phyloP scores from a whole-genome alignment of 2,329 filamentous ascomycete genomes.

The Phialophora chinensis region DNA sequence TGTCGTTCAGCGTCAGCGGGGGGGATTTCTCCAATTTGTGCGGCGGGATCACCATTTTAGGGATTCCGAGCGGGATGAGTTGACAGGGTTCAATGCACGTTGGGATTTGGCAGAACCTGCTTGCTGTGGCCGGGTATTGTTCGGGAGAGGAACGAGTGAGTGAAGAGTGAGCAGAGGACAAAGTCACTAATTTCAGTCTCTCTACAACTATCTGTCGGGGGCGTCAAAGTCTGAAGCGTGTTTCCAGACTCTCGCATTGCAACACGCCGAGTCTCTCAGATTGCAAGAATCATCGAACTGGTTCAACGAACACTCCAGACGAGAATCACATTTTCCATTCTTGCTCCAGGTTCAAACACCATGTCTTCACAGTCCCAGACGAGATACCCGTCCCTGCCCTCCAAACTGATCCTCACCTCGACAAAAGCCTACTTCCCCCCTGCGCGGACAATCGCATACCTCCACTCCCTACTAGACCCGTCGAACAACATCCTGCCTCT shows the following conservation, averaged over 20 bases:
- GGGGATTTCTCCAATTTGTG: not conserved
- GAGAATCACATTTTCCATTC: no score
- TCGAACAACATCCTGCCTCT: slow-evolving; percentile 52
- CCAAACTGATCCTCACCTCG: slow-evolving; percentile 73
- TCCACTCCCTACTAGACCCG: slow-evolving; percentile 56
- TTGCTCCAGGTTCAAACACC: not conserved
- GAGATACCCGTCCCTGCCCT: slow-evolving; percentile 50
- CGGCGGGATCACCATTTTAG: not conserved
- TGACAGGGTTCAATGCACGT: not conserved
- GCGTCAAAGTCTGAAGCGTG: not conserved
- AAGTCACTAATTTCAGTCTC: no score
- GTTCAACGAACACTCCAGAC: not conserved
- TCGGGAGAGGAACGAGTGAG: no score
- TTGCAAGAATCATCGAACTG: not conserved
- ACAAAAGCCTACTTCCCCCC: slow-evolving; percentile 83
- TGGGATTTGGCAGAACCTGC: no score
- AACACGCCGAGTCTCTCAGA: no score
- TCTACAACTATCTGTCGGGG: no score
- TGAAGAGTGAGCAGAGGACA: no score
- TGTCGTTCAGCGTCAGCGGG: not conserved
- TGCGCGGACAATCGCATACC: slow-evolving; percentile 64
- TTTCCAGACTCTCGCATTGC: not conserved
- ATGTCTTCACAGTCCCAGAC: slow-evolving; percentile 10
- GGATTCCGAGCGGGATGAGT: not conserved
- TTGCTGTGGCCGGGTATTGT: no score